Conservation (phyloP, 352 stramenopile genomes). For the Phytophthora pluvialis region DNA sequence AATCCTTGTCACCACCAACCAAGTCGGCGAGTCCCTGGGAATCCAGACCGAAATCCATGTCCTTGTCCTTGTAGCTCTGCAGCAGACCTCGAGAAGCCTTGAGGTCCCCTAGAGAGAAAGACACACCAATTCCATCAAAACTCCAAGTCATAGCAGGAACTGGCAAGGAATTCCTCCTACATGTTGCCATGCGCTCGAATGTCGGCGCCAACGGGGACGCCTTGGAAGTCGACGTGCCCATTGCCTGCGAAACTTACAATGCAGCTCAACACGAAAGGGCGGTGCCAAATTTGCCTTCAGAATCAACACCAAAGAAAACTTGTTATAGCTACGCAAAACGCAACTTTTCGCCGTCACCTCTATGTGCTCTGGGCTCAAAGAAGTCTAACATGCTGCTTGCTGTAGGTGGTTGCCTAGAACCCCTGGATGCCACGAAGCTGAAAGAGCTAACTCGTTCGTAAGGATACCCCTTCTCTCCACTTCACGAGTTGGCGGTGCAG, state of each 20-base stretch:
- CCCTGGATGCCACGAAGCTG: too few species aligned
- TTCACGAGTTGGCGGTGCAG: too few species aligned
- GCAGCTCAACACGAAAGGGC: not conserved
- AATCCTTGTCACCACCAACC: slow-evolving; percentile 54
- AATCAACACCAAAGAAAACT: too few species aligned
- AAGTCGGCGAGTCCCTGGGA: slow-evolving; percentile 54
- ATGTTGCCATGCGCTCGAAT: slow-evolving; percentile 65
- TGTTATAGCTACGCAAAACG: too few species aligned
- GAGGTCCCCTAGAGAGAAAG: slow-evolving; percentile 69
- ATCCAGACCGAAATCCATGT: slow-evolving; percentile 77
- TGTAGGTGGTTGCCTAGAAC: too few species aligned
- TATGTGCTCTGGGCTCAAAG: too few species aligned
- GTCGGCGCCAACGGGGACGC: slow-evolving; percentile 43
- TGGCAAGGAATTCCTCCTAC: slow-evolving; percentile 28
- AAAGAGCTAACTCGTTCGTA: too few species aligned
- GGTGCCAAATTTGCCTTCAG: too few species aligned
- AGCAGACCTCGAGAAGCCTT: slow-evolving; percentile 57
- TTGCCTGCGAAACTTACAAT: slow-evolving; percentile 7
- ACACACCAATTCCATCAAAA: not conserved
- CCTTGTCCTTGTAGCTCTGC: slow-evolving; percentile 76
- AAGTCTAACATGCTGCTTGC: too few species aligned
- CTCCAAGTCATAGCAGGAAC: not conserved
- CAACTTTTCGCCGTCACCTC: too few species aligned
- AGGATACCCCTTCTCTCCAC: too few species aligned
- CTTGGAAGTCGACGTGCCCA: slow-evolving; percentile 59